Evolutionary conservation across 176 grass and related monocot species (phyloP).

Genomic region (Oryza punctata): DNA sequence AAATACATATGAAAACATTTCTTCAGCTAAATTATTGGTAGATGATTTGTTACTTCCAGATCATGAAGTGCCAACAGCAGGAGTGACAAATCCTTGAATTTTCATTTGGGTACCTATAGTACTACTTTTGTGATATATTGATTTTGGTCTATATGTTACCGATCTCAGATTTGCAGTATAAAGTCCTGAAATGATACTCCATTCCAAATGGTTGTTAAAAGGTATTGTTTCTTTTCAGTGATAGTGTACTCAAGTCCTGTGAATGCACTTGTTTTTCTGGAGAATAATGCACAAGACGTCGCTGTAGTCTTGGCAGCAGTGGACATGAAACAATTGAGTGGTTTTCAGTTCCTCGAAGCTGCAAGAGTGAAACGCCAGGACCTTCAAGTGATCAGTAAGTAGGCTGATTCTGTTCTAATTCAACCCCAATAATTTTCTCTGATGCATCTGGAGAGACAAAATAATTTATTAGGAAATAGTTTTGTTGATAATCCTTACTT

Average conservation of each 20-base stretch:
- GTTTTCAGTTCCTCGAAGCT: constrained; percentile 33
- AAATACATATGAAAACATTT: too few relatives aligned
- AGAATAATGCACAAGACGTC: constrained; percentile 23
- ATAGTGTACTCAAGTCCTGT: constrained; percentile 30
- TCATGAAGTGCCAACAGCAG: background rate
- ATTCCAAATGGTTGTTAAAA: too few relatives aligned
- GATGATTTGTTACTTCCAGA: background rate
- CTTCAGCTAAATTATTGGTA: background rate
- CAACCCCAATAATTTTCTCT: background rate
- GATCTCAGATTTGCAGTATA: background rate
- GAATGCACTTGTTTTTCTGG: constrained; percentile 19
- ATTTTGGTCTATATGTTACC: background rate
- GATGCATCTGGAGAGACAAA: background rate
- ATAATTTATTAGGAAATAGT: background rate
- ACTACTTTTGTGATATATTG: background rate
- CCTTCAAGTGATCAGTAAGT: constrained; percentile 54
- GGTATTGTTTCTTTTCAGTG: constrained; percentile 9
- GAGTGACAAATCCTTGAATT: background rate
- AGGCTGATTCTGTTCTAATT: background rate
- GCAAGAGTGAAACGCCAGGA: constrained; percentile 2
- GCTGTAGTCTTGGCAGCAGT: constrained; percentile 35
- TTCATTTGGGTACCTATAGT: background rate
- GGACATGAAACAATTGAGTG: constrained; percentile 43
- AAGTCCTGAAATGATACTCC: background rate
- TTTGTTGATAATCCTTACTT: background rate